Evolutionary conservation across 768 basidiomycete species (phyloP), one percentile per base, ranked within the genome.

Genomic region (Termitomyces sp.): DNA sequence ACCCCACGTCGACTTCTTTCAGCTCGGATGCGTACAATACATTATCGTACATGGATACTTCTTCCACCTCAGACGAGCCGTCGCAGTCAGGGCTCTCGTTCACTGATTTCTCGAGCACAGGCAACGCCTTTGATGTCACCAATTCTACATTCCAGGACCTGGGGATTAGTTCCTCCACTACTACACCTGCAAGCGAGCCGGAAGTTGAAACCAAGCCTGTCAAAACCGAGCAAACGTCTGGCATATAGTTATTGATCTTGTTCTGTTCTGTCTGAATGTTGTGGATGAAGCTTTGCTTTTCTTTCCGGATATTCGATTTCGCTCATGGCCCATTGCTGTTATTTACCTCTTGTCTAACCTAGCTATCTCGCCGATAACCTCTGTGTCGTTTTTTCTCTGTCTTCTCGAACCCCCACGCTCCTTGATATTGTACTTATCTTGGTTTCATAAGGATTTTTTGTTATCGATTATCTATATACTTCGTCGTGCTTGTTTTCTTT

Each of bases 1-100:
- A 92, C 69, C 79, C 86, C 16, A 71, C 81, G 56, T 70, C 82
- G 46, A 77, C 82, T 6, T 76, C 77, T 31, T 92, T 89, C 70
- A 82, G 79, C 69, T 67, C 86, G 24, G 88, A 90, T 67, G 79
- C 82, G 22, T 92, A 89, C 68, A 81, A 81, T 54, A 77, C 86
- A 36, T 74, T 91, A 66, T 81, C 84, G 42, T 92, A 89, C 70
- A 88, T 92, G 84, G 90, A 92, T 70, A 77, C 87, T 49, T 72
- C 85, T 29, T 76, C 81, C 41, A 64, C 81, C 51, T 83, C 85
- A 53, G 87, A 90, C 61, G 88, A 90, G 62, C 71, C 81, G 52
- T 79, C 82, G 51, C 86, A 88, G 65, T 77, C 84, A 37, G 83
- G 83, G 26, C 76, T 90, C 62, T 80, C 84, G 36, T 92, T 90